Percentiles rank a stretch among this genome's conserved stretches.
Conservation (phyloP, 441 rosid species). For the Dalechampia spathulata region DNA sequence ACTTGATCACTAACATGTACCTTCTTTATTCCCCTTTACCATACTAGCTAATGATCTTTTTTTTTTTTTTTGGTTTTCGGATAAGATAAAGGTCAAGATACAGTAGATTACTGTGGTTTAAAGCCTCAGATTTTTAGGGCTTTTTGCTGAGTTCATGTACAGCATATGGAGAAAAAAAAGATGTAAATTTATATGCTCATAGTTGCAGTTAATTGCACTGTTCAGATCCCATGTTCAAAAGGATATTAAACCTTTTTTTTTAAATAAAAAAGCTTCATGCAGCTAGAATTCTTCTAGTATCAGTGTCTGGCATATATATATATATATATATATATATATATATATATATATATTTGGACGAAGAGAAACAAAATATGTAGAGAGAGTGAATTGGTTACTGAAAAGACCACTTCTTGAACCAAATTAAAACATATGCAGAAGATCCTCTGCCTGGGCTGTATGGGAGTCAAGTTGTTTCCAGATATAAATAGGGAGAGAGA, state of each 20-base stretch:
- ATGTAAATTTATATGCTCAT: neutral
- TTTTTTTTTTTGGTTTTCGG: conserved; percentile 22
- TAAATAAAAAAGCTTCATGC: conserved; percentile 4
- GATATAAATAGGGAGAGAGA: neutral
- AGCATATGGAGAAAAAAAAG: neutral
- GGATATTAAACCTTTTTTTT: neutral
- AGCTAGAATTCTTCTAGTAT: conserved; percentile 10
- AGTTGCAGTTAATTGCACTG: conserved; percentile 24
- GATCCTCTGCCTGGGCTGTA: neutral
- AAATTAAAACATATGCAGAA: conserved; percentile 10
- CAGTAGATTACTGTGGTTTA: conserved; percentile 23
- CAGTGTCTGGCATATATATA: neutral
- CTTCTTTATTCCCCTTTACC: conserved; percentile 14
- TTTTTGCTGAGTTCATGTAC: conserved; percentile 19
- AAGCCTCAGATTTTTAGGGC: conserved; percentile 37
- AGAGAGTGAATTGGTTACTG: neutral
- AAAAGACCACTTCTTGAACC: conserved; percentile 14
- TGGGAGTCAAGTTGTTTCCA: conserved; percentile 3
- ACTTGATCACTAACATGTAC: conserved; percentile 35
- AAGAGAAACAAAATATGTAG: too few relatives aligned
- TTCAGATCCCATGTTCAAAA: conserved; percentile 31
- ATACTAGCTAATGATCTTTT: conserved; percentile 20
- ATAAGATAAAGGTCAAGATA: conserved; percentile 24
- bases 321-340: neutral
- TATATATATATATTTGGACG: neutral